Conservation (phyloP, 2,329 filamentous ascomycete genomes). For the Myotisia sp. region DNA sequence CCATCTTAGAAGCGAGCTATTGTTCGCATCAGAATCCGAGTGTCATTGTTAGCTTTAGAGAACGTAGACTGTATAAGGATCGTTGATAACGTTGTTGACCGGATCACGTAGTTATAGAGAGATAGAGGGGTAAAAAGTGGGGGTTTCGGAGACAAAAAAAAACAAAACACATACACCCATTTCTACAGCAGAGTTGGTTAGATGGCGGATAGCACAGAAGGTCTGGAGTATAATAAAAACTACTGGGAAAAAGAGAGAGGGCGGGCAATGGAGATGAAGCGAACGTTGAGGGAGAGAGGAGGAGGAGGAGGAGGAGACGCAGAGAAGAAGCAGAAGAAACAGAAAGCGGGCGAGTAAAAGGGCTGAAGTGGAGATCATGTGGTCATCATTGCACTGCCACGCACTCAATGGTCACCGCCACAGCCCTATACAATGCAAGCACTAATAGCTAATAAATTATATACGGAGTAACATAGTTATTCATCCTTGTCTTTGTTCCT, state of each 20-base stretch:
- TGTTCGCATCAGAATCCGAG: no score
- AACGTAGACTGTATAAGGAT: background rate
- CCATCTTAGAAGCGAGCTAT: slow-evolving; percentile 24
- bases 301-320: no score
- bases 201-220: no score
- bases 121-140: background rate
- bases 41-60: background rate
- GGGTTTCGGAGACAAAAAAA: background rate
- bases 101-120: background rate
- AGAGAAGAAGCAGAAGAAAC: background rate
- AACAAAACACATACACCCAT: slow-evolving; percentile 5
- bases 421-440: no score
- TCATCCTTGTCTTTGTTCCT: no score
- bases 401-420: no score
- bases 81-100: background rate
- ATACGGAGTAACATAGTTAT: no score
- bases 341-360: no score
- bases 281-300: background rate
- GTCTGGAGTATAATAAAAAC: background rate
- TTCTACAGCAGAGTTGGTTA: no score
- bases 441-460: no score
- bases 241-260: background rate
- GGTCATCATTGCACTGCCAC: no score
- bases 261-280: background rate
- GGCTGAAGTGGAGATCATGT: no score